Conservation (phyloP, 495 filamentous ascomycete species). For the Cetradonia linearis region DNA sequence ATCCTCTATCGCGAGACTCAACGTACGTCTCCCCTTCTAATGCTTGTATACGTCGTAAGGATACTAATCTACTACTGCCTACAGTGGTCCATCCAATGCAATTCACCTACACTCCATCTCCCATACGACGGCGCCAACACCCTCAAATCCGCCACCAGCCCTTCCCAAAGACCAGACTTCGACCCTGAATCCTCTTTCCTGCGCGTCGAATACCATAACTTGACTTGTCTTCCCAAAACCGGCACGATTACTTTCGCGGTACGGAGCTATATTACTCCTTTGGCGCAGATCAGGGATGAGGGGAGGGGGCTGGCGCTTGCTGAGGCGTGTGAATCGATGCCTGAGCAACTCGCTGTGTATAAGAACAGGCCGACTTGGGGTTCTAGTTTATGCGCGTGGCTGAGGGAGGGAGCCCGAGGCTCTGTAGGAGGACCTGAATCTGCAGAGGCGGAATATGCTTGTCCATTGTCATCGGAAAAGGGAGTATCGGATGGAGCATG, state of each 20-base stretch:
- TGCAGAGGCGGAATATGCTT: not conserved
- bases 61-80: slow-evolving; percentile 6
- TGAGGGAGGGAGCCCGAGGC: slow-evolving; percentile 6
- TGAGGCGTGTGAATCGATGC: slow-evolving; percentile 20
- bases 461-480: not conserved
- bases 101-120: slow-evolving; percentile 8
- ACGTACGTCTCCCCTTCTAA: slow-evolving; percentile 23
- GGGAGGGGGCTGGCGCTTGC: slow-evolving; percentile 37
- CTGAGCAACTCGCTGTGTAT: slow-evolving; percentile 19
- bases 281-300: slow-evolving; percentile 59
- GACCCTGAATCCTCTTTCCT: slow-evolving; percentile 13
- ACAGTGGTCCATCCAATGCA: slow-evolving; percentile 21
- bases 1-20: slow-evolving; percentile 44
- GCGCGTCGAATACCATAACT: slow-evolving; percentile 65
- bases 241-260: slow-evolving; percentile 64
- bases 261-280: slow-evolving; percentile 68
- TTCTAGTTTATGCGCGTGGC: slow-evolving; percentile 10
- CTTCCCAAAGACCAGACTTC: not conserved
- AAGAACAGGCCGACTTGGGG: slow-evolving; percentile 18
- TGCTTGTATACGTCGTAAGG: too few relatives aligned
- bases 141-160: slow-evolving; percentile 6
- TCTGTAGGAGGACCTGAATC: not conserved
- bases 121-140: slow-evolving; percentile 15
- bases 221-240: slow-evolving; percentile 60
- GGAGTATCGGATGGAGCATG: not conserved